These are phyloP conservation scores for Naegleria lovaniensis DNA, from an alignment of 208 protist genomes.

Conservation along the genomic window DNA sequence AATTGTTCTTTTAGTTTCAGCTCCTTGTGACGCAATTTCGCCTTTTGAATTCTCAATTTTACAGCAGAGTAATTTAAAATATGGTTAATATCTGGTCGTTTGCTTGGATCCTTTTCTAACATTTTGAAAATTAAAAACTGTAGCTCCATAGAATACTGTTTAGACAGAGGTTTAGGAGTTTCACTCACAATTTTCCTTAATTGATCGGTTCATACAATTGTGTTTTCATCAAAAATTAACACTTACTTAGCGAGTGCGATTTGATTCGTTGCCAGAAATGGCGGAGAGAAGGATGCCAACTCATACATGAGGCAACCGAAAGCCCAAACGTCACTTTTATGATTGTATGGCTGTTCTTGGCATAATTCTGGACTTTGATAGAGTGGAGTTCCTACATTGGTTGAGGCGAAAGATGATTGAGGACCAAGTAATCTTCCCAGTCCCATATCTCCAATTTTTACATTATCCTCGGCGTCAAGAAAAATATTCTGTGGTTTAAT, in stretches of 20 bases:
- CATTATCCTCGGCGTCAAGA: conserved; percentile 45
- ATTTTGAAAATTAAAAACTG: conserved; percentile 33
- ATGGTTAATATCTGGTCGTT: conserved; percentile 29
- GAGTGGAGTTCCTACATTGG: conserved; percentile 87
- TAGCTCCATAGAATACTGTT: not conserved
- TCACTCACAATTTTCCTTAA: conserved; percentile 22
- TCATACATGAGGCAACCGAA: conserved; percentile 77
- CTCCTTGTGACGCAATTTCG: conserved; percentile 15
- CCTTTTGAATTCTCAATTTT: conserved; percentile 18
- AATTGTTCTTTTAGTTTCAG: conserved; percentile 23
- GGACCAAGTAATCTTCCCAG: conserved; percentile 69
- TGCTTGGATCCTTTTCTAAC: conserved; percentile 22
- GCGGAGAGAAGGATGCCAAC: conserved; percentile 38
- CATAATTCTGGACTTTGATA: conserved; percentile 89
- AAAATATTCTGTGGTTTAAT: conserved; percentile 82
- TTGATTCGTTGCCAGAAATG: conserved; percentile 33
- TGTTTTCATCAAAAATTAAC: too few relatives aligned
- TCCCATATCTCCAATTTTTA: conserved; percentile 65
- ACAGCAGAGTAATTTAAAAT: conserved; percentile 20
- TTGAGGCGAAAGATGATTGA: conserved; percentile 58
- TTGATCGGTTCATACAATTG: too few relatives aligned
- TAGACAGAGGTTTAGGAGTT: not conserved
- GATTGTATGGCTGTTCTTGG: conserved; percentile 79
- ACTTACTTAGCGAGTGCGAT: conserved; percentile 27
- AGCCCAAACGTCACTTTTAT: conserved; percentile 82